Evolutionary conservation across 257 asterid species (phyloP).

Genomic region (Knoxia roxburghii): DNA sequence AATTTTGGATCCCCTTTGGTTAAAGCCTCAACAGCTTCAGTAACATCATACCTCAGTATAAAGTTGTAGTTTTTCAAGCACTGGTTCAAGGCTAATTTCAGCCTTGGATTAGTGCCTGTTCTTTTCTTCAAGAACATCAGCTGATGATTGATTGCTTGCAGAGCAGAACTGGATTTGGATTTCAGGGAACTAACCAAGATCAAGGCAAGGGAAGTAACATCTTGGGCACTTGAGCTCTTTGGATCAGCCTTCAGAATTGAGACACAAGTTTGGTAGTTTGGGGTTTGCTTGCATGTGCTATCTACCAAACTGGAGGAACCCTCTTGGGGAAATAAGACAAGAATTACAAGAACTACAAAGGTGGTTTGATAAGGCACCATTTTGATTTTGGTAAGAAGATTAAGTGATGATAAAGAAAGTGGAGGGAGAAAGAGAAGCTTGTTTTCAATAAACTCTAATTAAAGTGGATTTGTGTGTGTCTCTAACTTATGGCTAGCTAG

Average conservation of each 20-base stretch:
- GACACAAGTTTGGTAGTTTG: constrained; percentile 5
- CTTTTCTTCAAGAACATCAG: not conserved
- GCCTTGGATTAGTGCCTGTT: too few relatives aligned
- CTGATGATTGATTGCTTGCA: not conserved
- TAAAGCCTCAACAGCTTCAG: constrained; percentile 25
- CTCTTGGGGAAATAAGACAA: not conserved
- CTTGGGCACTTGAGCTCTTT: not conserved
- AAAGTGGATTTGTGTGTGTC: too few relatives aligned
- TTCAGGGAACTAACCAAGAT: constrained; percentile 15
- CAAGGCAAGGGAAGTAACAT: constrained; percentile 15
- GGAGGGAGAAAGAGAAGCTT: too few relatives aligned
- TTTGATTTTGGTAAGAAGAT: not conserved
- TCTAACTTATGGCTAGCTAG: too few relatives aligned
- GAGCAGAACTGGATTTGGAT: not conserved
- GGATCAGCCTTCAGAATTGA: not conserved
- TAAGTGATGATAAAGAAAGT: too few relatives aligned
- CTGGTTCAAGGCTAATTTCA: constrained; percentile 7
- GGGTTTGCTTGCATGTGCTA: constrained; percentile 9
- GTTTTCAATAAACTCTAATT: too few relatives aligned
- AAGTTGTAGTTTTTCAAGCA: constrained; percentile 12
- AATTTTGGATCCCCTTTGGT: constrained; percentile 30
- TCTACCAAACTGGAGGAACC: not conserved
- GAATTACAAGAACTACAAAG: not conserved
- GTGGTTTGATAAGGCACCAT: not conserved
- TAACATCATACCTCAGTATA: constrained; percentile 9